Evolutionary conservation across 1,284 basidiomycete species (phyloP).

Genomic region (Trichosporon inkin): DNA sequence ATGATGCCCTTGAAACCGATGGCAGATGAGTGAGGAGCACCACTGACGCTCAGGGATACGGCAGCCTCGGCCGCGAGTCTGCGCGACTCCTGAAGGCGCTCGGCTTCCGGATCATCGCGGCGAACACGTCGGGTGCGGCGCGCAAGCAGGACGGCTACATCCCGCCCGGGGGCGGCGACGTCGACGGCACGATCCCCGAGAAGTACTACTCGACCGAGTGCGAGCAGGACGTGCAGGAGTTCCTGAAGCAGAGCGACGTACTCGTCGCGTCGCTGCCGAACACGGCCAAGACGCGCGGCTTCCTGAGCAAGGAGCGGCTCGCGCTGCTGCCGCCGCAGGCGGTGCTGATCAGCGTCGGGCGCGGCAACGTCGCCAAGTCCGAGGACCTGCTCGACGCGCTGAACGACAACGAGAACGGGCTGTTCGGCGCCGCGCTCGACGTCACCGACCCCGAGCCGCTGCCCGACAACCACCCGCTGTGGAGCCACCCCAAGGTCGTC

Average conservation of each 20-base stretch:
- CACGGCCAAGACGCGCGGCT: conserved; percentile 35
- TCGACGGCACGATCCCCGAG: conserved; percentile 39
- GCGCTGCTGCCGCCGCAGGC: conserved; percentile 12
- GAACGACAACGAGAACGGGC: conserved; percentile 13
- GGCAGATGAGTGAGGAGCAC: background rate
- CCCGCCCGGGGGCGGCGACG: conserved; percentile 26
- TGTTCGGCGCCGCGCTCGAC: conserved; percentile 25
- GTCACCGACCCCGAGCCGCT: conserved; percentile 34
- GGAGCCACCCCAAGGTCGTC: conserved; percentile 22
- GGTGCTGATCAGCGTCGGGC: conserved; percentile 29
- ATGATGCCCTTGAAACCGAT: no score
- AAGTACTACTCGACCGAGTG: conserved; percentile 40
- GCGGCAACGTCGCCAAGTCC: conserved; percentile 23
- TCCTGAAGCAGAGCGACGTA: conserved; percentile 38
- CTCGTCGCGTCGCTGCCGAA: conserved; percentile 40
- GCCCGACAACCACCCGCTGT: conserved; percentile 24
- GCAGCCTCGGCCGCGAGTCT: conserved; percentile 40
- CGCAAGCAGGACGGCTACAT: background rate
- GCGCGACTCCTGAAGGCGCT: conserved; percentile 43
- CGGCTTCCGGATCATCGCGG: conserved; percentile 43
- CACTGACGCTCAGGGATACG: conserved; percentile 29
- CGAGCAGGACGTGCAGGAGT: conserved; percentile 28
- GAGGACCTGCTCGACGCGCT: conserved; percentile 26
- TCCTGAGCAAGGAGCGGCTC: conserved; percentile 37
- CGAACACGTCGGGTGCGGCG: conserved; percentile 39